A percentile compares a stretch with the other conserved stretches of the same genome.
phyloP scores from a whole-genome alignment of 331 rosid species.

The Malus hybrid region DNA sequence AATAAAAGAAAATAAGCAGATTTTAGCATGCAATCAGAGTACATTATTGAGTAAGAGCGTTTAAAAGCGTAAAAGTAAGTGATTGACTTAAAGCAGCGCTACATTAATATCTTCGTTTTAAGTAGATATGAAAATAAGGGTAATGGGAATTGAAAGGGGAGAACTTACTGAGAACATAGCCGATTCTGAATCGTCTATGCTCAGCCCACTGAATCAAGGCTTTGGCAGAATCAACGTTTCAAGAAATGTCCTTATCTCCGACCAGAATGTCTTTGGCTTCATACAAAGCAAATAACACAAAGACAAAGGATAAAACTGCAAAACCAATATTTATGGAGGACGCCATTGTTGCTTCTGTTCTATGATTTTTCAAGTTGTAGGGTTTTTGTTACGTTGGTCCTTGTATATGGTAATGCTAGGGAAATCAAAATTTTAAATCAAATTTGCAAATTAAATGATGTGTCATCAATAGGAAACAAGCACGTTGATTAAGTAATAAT shows the following conservation, averaged over 20 bases:
- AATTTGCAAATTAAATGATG: too few relatives aligned
- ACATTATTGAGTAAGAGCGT: background rate
- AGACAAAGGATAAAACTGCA: background rate
- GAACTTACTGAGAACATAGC: constrained; percentile 10
- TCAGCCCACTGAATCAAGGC: constrained; percentile 1
- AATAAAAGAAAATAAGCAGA: too few relatives aligned
- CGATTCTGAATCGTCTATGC: background rate
- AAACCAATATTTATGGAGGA: background rate
- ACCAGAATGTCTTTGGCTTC: constrained; percentile 2
- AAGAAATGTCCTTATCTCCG: background rate
- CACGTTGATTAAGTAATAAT: too few relatives aligned
- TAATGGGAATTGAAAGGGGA: background rate
- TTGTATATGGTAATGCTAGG: too few relatives aligned
- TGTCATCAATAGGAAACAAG: too few relatives aligned
- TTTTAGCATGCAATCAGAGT: too few relatives aligned
- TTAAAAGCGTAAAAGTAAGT: background rate
- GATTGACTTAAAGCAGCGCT: background rate
- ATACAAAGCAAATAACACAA: background rate
- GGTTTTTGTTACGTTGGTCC: background rate
- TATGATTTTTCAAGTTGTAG: background rate
- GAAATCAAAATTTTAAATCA: too few relatives aligned
- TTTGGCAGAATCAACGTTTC: background rate
- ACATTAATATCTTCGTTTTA: background rate
- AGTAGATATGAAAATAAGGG: background rate
- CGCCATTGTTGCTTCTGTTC: constrained; percentile 2